These are phyloP conservation scores for Pseudogymnoascus sp. DNA, from an alignment of 2,329 filamentous ascomycete species.

Conservation along the genomic window DNA sequence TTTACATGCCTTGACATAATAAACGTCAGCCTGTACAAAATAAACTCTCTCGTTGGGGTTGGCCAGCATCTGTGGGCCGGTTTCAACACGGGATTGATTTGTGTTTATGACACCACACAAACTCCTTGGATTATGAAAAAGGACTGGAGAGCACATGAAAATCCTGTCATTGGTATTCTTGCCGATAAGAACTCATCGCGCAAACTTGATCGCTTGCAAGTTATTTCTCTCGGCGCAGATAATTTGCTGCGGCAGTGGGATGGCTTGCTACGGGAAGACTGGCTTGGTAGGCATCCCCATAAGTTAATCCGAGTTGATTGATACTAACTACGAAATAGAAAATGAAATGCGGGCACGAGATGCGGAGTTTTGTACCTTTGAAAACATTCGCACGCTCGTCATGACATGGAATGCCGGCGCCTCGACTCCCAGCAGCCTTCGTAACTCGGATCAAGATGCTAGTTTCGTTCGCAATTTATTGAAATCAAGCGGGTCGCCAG, in stretches of 20 bases:
- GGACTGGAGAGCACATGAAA: conserved; percentile 88
- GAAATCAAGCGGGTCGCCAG: conserved; percentile 67
- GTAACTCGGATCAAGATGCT: conserved; percentile 61
- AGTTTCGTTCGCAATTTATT: conserved; percentile 77
- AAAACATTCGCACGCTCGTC: conserved; percentile 70
- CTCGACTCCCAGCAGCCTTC: conserved; percentile 78
- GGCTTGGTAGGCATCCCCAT: conserved; percentile 52
- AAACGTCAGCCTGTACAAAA: conserved; percentile 89
- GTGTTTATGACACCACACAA: conserved; percentile 77
- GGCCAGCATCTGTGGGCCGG: conserved; percentile 84
- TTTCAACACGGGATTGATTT: conserved; percentile 89
- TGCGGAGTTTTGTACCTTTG: conserved; percentile 74
- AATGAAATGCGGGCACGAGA: conserved; percentile 78
- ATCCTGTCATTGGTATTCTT: conserved; percentile 69
- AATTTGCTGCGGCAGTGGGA: conserved; percentile 84
- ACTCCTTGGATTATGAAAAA: conserved; percentile 88
- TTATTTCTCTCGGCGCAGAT: conserved; percentile 80
- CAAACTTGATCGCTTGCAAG: conserved; percentile 74
- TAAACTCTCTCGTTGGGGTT: conserved; percentile 76
- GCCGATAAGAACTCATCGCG: conserved; percentile 78
- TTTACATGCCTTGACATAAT: conserved; percentile 73
- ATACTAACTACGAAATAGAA: conserved; percentile 41
- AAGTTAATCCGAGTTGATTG: not conserved
- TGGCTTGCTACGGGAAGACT: conserved; percentile 85
- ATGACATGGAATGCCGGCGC: conserved; percentile 97